Conservation (phyloP, 495 filamentous ascomycete species). For the Talaromyces ruber region DNA sequence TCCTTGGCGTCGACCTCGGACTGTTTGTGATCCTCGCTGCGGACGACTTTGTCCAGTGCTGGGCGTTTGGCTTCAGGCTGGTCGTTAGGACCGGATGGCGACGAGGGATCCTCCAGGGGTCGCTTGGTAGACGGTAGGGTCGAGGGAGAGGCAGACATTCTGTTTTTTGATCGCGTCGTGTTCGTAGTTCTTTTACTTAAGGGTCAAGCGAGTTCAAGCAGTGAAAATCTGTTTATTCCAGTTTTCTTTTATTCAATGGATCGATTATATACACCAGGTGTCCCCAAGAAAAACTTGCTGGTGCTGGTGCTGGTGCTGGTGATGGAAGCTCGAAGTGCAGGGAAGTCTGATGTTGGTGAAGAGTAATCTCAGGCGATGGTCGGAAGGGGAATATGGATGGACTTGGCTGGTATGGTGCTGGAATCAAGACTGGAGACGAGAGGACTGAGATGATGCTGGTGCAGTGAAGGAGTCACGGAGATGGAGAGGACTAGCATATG, state of each 20-base stretch:
- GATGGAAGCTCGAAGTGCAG: slow-evolving; percentile 23
- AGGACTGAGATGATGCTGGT: slow-evolving; percentile 14
- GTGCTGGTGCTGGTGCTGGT: slow-evolving; percentile 57
- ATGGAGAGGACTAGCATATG: slow-evolving; percentile 15
- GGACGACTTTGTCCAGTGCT: slow-evolving; percentile 84
- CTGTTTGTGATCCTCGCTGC: slow-evolving; percentile 38
- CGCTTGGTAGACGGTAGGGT: slow-evolving; percentile 71
- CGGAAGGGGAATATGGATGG: slow-evolving; percentile 15
- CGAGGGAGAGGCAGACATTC: slow-evolving; percentile 57
- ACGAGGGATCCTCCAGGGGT: slow-evolving; percentile 92
- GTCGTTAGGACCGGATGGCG: slow-evolving; percentile 79
- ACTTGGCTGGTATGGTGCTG: slow-evolving; percentile 28
- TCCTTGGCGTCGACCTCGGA: slow-evolving; percentile 44
- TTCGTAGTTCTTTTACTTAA: slow-evolving; percentile 23
- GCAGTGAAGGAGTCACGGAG: slow-evolving; percentile 12
- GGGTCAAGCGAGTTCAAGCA: slow-evolving; percentile 26
- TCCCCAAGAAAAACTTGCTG: slow-evolving; percentile 88
- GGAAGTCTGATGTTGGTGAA: slow-evolving; percentile 59
- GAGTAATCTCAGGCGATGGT: slow-evolving; percentile 33
- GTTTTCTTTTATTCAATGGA: slow-evolving; percentile 42
- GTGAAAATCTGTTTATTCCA: slow-evolving; percentile 34
- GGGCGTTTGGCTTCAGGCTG: slow-evolving; percentile 96
- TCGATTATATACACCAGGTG: slow-evolving; percentile 81
- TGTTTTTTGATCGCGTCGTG: slow-evolving; percentile 13
- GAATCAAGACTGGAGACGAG: slow-evolving; percentile 18